Conservation (phyloP, 2,329 filamentous ascomycete genomes). For the Aspergillus glaucus region DNA sequence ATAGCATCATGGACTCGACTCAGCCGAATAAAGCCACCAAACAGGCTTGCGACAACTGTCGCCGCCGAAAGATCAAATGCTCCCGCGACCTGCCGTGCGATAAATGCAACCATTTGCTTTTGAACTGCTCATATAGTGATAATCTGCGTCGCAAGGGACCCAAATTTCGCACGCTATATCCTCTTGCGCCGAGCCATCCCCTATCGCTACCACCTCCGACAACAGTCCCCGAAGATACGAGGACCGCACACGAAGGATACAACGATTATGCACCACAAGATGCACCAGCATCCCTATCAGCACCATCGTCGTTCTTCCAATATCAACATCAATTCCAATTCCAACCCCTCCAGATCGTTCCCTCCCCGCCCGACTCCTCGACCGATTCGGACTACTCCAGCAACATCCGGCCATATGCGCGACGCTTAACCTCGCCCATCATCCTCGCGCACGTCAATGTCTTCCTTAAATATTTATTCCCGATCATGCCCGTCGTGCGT, state of each 20-base stretch:
- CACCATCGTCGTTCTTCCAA: too few species aligned
- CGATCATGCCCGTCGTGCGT: conserved; percentile 39
- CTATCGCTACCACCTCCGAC: conserved; percentile 5
- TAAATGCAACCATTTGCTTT: conserved; percentile 31
- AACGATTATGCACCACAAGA: too few species aligned
- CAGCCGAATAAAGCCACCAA: conserved; percentile 20
- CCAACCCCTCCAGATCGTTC: conserved; percentile 17
- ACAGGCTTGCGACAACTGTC: conserved; percentile 38
- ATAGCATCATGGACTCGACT: conserved; percentile 16
- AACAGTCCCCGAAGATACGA: too few species aligned
- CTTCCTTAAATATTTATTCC: conserved; percentile 38
- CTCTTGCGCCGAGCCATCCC: conserved; percentile 31
- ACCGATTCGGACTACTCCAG: conserved; percentile 19
- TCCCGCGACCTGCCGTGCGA: conserved; percentile 36
- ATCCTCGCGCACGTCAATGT: conserved; percentile 36
- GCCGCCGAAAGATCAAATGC: conserved; percentile 39
- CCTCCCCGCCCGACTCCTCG: conserved; percentile 29
- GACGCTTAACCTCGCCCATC: conserved; percentile 27
- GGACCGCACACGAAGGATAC: too few species aligned
- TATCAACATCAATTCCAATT: background rate
- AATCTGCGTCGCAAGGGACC: conserved; percentile 34
- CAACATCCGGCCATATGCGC: conserved; percentile 10
- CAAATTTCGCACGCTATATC: conserved; percentile 34
- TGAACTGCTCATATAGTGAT: conserved; percentile 36
- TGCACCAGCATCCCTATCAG: too few species aligned